A percentile compares a stretch with the other conserved stretches of the same genome.
Conservation (phyloP, 768 basidiomycete species). For the Pisolithus orientalis region DNA sequence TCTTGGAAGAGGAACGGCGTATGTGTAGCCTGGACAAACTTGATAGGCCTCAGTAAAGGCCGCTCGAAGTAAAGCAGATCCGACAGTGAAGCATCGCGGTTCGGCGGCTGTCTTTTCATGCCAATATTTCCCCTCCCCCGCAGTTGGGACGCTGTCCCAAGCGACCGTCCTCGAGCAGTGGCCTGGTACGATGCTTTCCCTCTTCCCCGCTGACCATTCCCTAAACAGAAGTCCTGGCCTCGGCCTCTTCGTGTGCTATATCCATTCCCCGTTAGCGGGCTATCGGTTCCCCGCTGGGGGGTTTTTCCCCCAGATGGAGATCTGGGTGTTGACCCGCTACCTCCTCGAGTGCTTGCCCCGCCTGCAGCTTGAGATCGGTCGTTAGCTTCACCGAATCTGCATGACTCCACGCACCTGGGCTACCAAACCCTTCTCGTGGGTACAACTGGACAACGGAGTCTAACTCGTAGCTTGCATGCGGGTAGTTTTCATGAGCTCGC, state of each 20-base stretch:
- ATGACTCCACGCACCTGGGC: constrained; percentile 2
- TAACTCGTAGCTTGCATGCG: constrained; percentile 12
- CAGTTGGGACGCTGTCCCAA: neutral
- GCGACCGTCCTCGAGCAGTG: neutral
- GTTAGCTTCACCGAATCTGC: neutral
- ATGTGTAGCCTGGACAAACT: constrained; percentile 56
- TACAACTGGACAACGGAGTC: constrained; percentile 23
- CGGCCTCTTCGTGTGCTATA: neutral
- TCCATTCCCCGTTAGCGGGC: neutral
- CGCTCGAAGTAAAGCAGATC: constrained; percentile 49
- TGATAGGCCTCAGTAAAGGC: constrained; percentile 59
- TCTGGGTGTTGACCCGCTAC: constrained; percentile 6
- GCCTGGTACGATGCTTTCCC: neutral
- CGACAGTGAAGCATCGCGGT: constrained; percentile 44
- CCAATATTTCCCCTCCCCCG: neutral
- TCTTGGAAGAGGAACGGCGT: constrained; percentile 45
- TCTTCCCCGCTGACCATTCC: constrained; percentile 1
- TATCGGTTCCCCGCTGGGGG: constrained; percentile 10
- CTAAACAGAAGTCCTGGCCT: neutral
- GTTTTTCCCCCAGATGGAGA: constrained; percentile 8
- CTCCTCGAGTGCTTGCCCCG: constrained; percentile 10
- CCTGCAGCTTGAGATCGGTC: constrained; percentile 1
- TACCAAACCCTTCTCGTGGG: constrained; percentile 10
- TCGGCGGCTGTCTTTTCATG: neutral
- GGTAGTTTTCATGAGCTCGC: constrained; percentile 8